phyloP scores from a whole-genome alignment of 2,329 filamentous ascomycete species.

The Pseudocercospora macadamiae region DNA sequence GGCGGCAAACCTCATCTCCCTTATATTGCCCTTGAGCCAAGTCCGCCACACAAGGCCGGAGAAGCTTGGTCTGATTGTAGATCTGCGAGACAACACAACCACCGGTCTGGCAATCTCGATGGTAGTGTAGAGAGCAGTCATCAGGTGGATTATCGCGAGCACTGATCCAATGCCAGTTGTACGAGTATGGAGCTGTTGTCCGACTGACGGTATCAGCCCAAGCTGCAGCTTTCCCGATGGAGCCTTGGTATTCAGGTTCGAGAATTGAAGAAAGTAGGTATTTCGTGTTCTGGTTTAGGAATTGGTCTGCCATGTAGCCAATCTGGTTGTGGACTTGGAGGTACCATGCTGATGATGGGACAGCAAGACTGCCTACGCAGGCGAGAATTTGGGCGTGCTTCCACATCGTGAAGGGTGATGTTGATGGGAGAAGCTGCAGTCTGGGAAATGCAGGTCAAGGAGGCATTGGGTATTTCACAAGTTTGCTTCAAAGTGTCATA shows the following conservation, averaged over 20 bases:
- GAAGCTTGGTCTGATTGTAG: conserved; percentile 45
- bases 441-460: not conserved
- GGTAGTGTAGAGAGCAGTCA: not conserved
- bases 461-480: no score
- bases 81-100: conserved; percentile 48
- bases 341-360: conserved; percentile 9
- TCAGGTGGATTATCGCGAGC: conserved; percentile 34
- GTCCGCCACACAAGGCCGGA: conserved; percentile 40
- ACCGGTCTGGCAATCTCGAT: conserved; percentile 36
- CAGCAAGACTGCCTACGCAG: not conserved
- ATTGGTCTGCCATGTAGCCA: conserved; percentile 44
- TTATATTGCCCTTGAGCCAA: conserved; percentile 35
- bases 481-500: not conserved
- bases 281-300: conserved; percentile 39
- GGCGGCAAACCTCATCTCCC: conserved; percentile 42
- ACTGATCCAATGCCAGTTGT: conserved; percentile 49
- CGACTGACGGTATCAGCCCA: conserved; percentile 47
- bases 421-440: not conserved
- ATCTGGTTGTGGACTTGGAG: conserved; percentile 45
- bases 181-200: conserved; percentile 43
- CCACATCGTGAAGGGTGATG: not conserved
- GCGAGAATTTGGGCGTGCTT: not conserved
- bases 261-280: conserved; percentile 41
- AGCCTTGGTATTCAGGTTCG: conserved; percentile 44
- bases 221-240: conserved; percentile 43